These are phyloP conservation scores for Aphanomyces invadans DNA, from an alignment of 352 stramenopile genomes.

Conservation along the genomic window DNA sequence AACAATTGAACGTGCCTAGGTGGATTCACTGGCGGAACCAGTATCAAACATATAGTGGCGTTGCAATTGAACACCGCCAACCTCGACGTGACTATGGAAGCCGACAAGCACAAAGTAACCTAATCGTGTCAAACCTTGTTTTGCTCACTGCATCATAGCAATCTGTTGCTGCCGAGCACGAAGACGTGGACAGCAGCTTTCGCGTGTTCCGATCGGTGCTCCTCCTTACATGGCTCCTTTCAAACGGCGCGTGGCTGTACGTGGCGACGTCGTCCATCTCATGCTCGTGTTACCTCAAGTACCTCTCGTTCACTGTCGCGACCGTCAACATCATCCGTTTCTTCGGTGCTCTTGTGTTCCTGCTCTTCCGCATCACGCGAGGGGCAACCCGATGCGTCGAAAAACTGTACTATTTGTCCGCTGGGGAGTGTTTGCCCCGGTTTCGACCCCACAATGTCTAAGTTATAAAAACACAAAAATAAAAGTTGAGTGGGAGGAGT, in stretches of 20 bases:
- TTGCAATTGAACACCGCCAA: conserved; percentile 30
- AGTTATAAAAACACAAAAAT: conserved; percentile 3
- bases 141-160: conserved; percentile 6
- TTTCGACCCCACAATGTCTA: background rate
- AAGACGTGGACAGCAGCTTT: conserved; percentile 46
- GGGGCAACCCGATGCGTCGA: background rate
- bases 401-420: background rate
- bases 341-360: conserved; percentile 31
- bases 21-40: conserved; percentile 9
- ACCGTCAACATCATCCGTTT: conserved; percentile 41
- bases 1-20: background rate
- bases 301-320: conserved; percentile 38
- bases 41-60: conserved; percentile 41
- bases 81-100: conserved; percentile 26
- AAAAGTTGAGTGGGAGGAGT: background rate
- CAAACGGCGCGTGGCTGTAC: conserved; percentile 40
- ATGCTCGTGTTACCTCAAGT: conserved; percentile 42
- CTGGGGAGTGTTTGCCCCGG: background rate
- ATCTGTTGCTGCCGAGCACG: conserved; percentile 30
- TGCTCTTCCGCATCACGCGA: conserved; percentile 33
- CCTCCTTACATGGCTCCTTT: conserved; percentile 43
- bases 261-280: conserved; percentile 40
- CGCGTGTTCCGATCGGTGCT: conserved; percentile 37
- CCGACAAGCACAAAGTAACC: conserved; percentile 30
- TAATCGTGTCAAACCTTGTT: background rate